These are phyloP conservation scores for Daldinia caldariorum DNA, from an alignment of 495 filamentous ascomycete genomes.

Conservation along the genomic window DNA sequence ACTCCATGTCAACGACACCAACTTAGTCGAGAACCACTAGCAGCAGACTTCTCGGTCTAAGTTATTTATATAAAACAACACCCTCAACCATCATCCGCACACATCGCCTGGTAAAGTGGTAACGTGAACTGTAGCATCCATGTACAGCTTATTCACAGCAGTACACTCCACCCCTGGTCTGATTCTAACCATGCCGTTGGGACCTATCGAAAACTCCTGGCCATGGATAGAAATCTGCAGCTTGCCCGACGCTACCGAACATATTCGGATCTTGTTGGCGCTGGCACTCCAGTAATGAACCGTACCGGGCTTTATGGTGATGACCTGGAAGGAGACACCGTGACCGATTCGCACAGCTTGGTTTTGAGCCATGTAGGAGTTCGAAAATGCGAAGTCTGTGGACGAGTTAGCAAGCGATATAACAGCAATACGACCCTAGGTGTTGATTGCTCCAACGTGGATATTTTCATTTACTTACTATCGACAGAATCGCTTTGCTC, in stretches of 20 bases:
- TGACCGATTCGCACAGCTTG: conserved; percentile 44
- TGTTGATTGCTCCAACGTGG: background rate
- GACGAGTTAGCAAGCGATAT: background rate
- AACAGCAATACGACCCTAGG: too few relatives aligned
- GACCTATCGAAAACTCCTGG: conserved; percentile 50
- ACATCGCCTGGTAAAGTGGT: conserved; percentile 41
- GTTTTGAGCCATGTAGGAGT: conserved; percentile 49
- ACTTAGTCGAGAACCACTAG: background rate
- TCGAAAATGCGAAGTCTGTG: conserved; percentile 53
- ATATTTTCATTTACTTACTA: conserved; percentile 30
- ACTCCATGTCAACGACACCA: background rate
- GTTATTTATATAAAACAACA: background rate
- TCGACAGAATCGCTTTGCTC: conserved; percentile 22
- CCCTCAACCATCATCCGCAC: background rate
- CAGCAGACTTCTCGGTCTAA: background rate
- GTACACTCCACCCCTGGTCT: conserved; percentile 38
- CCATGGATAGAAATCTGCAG: conserved; percentile 42
- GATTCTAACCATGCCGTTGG: conserved; percentile 50
- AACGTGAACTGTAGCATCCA: conserved; percentile 51
- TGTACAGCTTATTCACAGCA: conserved; percentile 48
- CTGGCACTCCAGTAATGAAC: conserved; percentile 40
- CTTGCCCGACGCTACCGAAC: conserved; percentile 51
- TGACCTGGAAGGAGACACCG: conserved; percentile 49
- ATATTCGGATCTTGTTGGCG: conserved; percentile 41
- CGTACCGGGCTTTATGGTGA: conserved; percentile 45